Evolutionary conservation across 192 early-diverging fungal species (phyloP), one percentile per base, ranked within the genome.

Genomic region (Backusella psychrophila): DNA sequence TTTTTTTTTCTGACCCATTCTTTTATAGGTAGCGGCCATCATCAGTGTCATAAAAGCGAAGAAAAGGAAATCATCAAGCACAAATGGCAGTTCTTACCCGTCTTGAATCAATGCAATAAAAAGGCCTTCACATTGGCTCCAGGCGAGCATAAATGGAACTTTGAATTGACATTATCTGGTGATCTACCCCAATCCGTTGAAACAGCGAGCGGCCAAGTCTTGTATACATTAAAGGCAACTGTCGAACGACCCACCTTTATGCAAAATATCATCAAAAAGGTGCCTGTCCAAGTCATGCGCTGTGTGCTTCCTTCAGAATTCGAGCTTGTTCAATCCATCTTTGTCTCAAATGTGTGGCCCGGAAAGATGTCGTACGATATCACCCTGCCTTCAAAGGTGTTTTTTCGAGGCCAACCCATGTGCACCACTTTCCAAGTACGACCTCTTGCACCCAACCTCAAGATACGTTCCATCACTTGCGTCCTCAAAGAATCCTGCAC

Each of bases 321-420:
- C 3, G 87, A 89, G 77, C 82, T 79, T 23, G 49, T 85, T 69
- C 86, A 86, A 41, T 83, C 85, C 39, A 68, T 89, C 66, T 75
- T 84, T 11, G 84, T 89, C 36, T 75, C 84, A 14, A 89, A 90
- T 76, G 75, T 83, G 14, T 91, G 90, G 90, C 75, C 74, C n/a
- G 72, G 77, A 34, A 87, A 89, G 76, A 76, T 90, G 70, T 77
- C 83, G 12, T 91, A 91, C 71, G 87, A 88, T 15, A 82, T 91
- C 1, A 80, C 82, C 7, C 78, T 87, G 23, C 89, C 88, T 17
- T 81, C 88, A 15, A 77, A 87, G 75, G 81, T 83, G 15, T 85
- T 85, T 34, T 84, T 75, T 70, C 84, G 87, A 52, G 86, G 81
- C 29, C 85, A 88, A 29, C 70, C 81, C 11, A 84, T 91, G n/a